phyloP scores from a whole-genome alignment of 805 yeast genomes.

The Schizosaccharomyces lindneri region DNA sequence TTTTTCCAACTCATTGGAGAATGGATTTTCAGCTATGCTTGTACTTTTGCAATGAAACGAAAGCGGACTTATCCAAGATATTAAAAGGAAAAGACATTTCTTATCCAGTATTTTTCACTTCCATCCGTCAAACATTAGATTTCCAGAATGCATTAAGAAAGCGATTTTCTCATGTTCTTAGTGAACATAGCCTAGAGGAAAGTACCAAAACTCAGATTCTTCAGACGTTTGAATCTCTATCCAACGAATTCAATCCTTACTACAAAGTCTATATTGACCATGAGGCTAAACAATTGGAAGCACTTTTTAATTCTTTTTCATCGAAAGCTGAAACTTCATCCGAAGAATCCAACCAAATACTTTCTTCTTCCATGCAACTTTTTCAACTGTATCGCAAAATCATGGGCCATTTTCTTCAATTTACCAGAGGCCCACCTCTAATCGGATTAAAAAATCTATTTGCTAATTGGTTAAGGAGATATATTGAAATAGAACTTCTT shows the following conservation, averaged over 20 bases:
- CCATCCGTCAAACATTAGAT: constrained; percentile 55
- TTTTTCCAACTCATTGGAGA: constrained; percentile 53
- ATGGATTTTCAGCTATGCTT: constrained; percentile 36
- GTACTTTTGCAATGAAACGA: constrained; percentile 43
- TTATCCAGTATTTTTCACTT: constrained; percentile 38
- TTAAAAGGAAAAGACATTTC: constrained; percentile 20
- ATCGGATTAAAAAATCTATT: constrained; percentile 32
- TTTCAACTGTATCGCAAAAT: constrained; percentile 55
- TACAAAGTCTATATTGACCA: constrained; percentile 64
- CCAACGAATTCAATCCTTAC: constrained; percentile 62
- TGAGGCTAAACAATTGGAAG: constrained; percentile 27
- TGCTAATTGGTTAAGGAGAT: constrained; percentile 34
- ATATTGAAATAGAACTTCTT: constrained; percentile 25
- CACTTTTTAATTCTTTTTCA: constrained; percentile 10
- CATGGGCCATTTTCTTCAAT: constrained; percentile 39
- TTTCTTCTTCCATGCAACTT: constrained; percentile 69
- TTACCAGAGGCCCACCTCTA: constrained; percentile 23
- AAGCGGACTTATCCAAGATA: constrained; percentile 35
- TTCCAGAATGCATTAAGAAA: constrained; percentile 54
- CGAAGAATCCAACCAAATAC: constrained; percentile 35
- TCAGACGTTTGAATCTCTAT: constrained; percentile 22
- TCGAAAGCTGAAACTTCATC: constrained; percentile 25
- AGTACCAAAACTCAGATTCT: neutral
- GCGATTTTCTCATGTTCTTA: constrained; percentile 15
- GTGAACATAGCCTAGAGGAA: neutral